Conservation (phyloP, 331 rosid genomes). For the Quercus phellos region DNA sequence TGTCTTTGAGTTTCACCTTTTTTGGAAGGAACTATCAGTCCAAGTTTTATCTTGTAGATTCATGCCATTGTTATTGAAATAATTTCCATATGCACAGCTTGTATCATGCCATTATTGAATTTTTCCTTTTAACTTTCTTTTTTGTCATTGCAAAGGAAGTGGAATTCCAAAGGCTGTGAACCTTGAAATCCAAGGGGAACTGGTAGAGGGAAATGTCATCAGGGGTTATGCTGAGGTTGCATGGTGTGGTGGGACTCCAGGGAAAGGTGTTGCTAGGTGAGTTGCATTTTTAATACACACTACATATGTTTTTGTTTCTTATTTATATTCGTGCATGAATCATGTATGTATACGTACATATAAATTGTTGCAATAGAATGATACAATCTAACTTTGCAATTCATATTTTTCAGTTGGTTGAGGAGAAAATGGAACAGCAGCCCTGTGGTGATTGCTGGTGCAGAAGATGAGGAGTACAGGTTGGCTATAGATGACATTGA, state of each 20-base stretch:
- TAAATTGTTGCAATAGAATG: conserved; percentile 9
- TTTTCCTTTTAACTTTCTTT: neutral
- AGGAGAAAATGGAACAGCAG: conserved; percentile 97
- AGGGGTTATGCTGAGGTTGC: conserved; percentile 80
- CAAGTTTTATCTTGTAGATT: neutral
- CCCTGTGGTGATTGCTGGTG: conserved; percentile 89
- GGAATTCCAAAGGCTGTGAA: conserved; percentile 80
- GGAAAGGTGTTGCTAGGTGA: conserved; percentile 94
- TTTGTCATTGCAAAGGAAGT: conserved; percentile 45
- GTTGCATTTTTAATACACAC: conserved; percentile 13
- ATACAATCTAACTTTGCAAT: conserved; percentile 13
- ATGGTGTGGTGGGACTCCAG: conserved; percentile 99
- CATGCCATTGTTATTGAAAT: neutral
- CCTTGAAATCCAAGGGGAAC: conserved; percentile 82
- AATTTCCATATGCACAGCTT: conserved; percentile 5
- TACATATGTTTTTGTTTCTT: neutral
- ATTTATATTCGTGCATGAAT: neutral
- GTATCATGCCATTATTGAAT: conserved; percentile 6
- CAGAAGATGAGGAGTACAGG: conserved; percentile 82
- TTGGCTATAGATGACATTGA: conserved; percentile 77
- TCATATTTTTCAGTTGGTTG: conserved; percentile 65
- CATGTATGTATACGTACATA: neutral
- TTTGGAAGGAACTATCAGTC: neutral
- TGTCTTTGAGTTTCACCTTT: neutral
- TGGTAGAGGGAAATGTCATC: conserved; percentile 72